Evolutionary conservation across 2,329 filamentous ascomycete genomes (phyloP).

Genomic region (Xylariaceae sp.): DNA sequence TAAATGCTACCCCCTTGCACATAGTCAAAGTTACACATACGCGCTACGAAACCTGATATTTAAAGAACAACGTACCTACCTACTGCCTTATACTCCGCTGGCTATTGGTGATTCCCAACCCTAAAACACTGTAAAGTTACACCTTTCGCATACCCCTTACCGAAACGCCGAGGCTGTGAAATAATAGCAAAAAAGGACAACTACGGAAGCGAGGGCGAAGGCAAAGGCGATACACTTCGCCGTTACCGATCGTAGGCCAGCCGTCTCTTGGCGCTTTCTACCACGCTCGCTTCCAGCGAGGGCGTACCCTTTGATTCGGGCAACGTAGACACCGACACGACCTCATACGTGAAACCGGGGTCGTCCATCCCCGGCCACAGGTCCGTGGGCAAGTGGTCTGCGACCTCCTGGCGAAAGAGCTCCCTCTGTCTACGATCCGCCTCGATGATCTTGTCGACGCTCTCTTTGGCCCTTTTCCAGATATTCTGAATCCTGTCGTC

Average conservation of each 20-base stretch:
- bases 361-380: conserved; percentile 74
- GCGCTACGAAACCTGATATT: too few species aligned
- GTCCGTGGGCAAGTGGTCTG: conserved; percentile 80
- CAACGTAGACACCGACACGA: conserved; percentile 42
- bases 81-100: too few species aligned
- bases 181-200: too few species aligned
- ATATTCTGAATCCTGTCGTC: conserved; percentile 70
- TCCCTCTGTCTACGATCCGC: conserved; percentile 70
- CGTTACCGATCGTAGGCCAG: conserved; percentile 5
- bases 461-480: conserved; percentile 70
- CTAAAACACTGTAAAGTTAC: too few species aligned
- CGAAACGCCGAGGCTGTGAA: too few species aligned
- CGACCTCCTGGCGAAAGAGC: conserved; percentile 73
- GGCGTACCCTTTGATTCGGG: conserved; percentile 27
- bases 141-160: too few species aligned
- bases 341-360: conserved; percentile 48
- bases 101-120: too few species aligned
- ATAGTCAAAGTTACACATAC: too few species aligned
- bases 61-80: too few species aligned
- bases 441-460: conserved; percentile 68
- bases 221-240: too few species aligned
- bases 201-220: too few species aligned
- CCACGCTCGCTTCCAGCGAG: conserved; percentile 21
- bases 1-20: too few species aligned
- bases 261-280: conserved; percentile 13